phyloP scores from a whole-genome alignment of 305 asterid species.

The Rubia peregrina region DNA sequence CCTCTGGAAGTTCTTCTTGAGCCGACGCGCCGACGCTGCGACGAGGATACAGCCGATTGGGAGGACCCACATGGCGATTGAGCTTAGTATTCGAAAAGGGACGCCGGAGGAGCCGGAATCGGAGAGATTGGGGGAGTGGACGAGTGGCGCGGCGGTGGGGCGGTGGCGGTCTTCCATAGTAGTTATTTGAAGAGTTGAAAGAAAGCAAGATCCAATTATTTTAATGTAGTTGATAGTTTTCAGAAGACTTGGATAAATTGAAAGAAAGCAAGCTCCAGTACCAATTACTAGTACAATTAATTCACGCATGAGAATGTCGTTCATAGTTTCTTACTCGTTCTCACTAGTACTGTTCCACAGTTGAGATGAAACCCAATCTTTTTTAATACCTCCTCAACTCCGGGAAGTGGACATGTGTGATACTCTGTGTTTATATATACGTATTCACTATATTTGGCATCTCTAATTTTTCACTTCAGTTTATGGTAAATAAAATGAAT shows the following conservation, averaged over 20 bases:
- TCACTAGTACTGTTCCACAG: neutral
- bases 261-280: neutral
- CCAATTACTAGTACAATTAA: too few relatives aligned
- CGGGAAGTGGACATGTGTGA: neutral
- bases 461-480: too few relatives aligned
- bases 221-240: neutral
- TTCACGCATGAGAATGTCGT: too few relatives aligned
- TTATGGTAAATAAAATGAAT: too few relatives aligned
- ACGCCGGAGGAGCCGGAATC: slow-evolving; percentile 4
- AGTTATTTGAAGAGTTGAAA: too few relatives aligned
- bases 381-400: neutral
- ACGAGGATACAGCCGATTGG: slow-evolving; percentile 1
- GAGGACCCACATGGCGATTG: slow-evolving; percentile 1
- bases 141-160: neutral
- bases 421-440: neutral
- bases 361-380: neutral
- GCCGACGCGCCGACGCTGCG: neutral
- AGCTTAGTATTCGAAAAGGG: neutral
- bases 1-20: slow-evolving; percentile 2
- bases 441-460: too few relatives aligned
- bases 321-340: neutral
- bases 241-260: neutral
- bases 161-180: neutral
- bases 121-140: slow-evolving; percentile 5
- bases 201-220: too few relatives aligned